Evolutionary conservation across 1,284 basidiomycete species (phyloP).

Genomic region (Phylloboletellus chloephorus): DNA sequence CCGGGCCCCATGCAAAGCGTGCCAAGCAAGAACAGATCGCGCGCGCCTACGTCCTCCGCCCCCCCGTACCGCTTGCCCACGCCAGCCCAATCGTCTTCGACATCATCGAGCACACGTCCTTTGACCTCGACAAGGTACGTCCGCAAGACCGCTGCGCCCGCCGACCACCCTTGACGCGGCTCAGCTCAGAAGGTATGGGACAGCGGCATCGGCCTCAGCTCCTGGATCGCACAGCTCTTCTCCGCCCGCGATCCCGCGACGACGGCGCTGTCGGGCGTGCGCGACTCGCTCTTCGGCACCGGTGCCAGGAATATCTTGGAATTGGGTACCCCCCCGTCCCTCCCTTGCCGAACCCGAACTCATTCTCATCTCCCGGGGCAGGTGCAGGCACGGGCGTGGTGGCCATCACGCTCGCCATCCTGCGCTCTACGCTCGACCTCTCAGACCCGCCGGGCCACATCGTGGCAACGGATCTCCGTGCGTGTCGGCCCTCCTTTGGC

Average conservation of each 20-base stretch:
- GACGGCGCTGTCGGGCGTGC: constrained; percentile 15
- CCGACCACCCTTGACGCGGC: constrained; percentile 17
- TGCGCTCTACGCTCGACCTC: constrained; percentile 35
- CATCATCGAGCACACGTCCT: constrained; percentile 76
- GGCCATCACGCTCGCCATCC: constrained; percentile 57
- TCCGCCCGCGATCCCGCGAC: background rate
- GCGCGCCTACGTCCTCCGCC: constrained; percentile 32
- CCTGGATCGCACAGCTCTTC: constrained; percentile 56
- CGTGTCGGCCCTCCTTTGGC: constrained; percentile 18
- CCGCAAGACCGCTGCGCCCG: too few relatives aligned
- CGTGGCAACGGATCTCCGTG: constrained; percentile 71
- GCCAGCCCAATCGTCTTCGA: constrained; percentile 35
- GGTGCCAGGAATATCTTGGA: constrained; percentile 50
- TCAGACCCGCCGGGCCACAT: constrained; percentile 38
- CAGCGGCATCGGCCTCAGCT: constrained; percentile 75
- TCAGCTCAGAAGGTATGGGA: constrained; percentile 84
- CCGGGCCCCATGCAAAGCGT: constrained; percentile 14
- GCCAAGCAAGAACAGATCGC: constrained; percentile 69
- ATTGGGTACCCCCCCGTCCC: too few relatives aligned
- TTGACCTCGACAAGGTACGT: constrained; percentile 83
- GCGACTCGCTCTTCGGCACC: constrained; percentile 37
- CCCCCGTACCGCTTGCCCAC: constrained; percentile 45
- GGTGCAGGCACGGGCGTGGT: constrained; percentile 83
- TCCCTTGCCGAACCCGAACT: too few relatives aligned
- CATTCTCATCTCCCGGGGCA: too few relatives aligned